These are phyloP conservation scores for Triticum urartu DNA, from an alignment of 176 grass and related monocot species.

Conservation along the genomic window DNA sequence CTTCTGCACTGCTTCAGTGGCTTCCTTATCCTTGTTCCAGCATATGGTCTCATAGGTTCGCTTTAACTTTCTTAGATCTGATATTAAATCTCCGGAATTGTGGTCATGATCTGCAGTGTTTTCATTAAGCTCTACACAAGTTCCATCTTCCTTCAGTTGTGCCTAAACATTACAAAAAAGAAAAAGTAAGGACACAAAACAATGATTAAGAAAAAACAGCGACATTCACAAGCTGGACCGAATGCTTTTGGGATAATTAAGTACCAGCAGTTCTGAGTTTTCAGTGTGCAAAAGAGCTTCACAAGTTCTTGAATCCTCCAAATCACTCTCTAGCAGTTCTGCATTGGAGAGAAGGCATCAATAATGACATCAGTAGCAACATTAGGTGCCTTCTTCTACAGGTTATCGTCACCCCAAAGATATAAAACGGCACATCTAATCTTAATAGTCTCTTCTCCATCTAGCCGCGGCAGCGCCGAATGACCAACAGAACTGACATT, in stretches of 20 bases:
- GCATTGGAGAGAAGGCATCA: background rate
- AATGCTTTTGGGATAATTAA: background rate
- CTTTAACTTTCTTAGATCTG: constrained; percentile 45
- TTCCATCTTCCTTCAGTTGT: constrained; percentile 30
- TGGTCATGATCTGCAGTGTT: constrained; percentile 6
- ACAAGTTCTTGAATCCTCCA: constrained; percentile 31
- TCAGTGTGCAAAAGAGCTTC: constrained; percentile 29
- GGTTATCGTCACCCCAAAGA: background rate
- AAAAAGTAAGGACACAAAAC: background rate
- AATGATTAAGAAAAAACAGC: background rate
- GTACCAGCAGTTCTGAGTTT: constrained; percentile 44
- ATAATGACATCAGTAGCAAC: background rate
- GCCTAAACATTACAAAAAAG: constrained; percentile 14
- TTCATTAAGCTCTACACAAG: background rate
- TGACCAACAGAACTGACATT: background rate
- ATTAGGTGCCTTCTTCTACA: background rate
- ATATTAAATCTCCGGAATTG: constrained; percentile 15
- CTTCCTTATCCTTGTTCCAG: constrained; percentile 43
- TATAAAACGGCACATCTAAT: background rate
- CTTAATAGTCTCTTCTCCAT: background rate
- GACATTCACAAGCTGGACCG: background rate
- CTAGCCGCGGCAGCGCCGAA: background rate
- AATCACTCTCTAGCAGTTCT: constrained; percentile 39
- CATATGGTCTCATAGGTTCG: constrained; percentile 32
- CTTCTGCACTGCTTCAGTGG: constrained; percentile 44